Evolutionary conservation across 176 grass and related monocot species (phyloP), one percentile per base, ranked within the genome.

Genomic region (Canna indica): DNA sequence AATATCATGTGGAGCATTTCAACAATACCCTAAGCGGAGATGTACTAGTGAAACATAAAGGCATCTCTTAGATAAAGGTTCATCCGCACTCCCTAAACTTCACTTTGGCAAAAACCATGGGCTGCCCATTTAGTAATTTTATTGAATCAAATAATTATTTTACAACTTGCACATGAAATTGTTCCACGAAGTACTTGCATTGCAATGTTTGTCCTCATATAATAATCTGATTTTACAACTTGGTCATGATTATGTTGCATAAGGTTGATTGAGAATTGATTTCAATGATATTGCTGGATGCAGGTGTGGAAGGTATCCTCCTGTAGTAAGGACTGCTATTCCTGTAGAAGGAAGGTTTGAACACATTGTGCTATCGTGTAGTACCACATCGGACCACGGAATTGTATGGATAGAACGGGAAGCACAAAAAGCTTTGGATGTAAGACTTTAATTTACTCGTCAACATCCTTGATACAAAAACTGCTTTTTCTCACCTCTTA

Each of bases 331-430:
- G 72, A 99, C 95, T 72, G 90, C 95, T 53, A 99, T 99, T 88
- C 95, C 95, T 52, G 87, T 99, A 33, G 87, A 99, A 76, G 87
- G 81, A 7, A 84, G 95, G 74, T 99, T 99, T 80, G 95, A 99
- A 77, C 95, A 99, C 85, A 56, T 99, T 82, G 95, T 99, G 56
- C 73, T 99, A 70, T 99, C 95, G 34, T 99, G 95, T 57, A 99
- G 83, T 88, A 82, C 90, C 50, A 99, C 89, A 77, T 81, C 95
- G 48, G 95, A 99, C 82, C 95, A 99, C 83, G 95, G 31, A n/a
- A 80, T 99, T 93, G 32, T 64, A 82, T 99, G 95, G 95, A 99
- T 99, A 36, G 90, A 99, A 57, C 70, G 78, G 31, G 95, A 99
- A 76, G 77, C 90, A 57, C 59, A 83, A 64, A 90, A 88, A 70